A percentile compares a stretch with the other conserved stretches of the same genome.
Conservation (phyloP, 2,329 filamentous ascomycete genomes). For the Thelonectria rubi region DNA sequence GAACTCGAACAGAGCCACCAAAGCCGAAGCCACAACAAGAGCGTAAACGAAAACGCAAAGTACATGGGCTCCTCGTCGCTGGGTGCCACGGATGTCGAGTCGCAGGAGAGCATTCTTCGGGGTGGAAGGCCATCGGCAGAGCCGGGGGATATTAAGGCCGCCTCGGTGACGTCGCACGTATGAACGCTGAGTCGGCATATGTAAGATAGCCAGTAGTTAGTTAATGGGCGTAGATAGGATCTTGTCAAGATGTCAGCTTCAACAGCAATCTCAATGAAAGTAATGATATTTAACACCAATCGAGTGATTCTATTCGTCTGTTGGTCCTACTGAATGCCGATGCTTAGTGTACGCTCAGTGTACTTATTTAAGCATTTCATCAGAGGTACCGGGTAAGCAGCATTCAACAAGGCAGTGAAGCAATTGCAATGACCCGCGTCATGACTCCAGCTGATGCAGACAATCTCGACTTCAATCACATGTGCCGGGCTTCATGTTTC, state of each 20-base stretch:
- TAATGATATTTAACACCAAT: no score
- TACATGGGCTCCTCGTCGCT: constrained; percentile 2
- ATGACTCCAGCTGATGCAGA: no score
- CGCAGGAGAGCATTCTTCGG: background rate
- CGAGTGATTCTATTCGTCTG: no score
- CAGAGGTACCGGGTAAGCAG: no score
- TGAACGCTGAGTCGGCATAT: background rate
- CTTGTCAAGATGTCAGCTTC: background rate
- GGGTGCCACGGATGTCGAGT: background rate
- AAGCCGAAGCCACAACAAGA: background rate
- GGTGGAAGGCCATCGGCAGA: background rate
- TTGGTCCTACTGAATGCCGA: no score
- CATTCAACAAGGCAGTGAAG: no score
- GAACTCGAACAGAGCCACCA: constrained; percentile 19
- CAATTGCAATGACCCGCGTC: no score
- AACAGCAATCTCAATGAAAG: background rate
- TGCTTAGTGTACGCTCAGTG: no score
- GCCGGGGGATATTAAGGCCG: background rate
- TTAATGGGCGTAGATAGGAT: background rate
- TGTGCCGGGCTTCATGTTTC: no score
- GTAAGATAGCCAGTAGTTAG: background rate
- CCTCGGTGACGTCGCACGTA: background rate
- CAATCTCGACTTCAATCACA: no score
- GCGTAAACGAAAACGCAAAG: background rate
- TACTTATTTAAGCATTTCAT: no score